phyloP scores from a whole-genome alignment of 371 early-diverging fungal genomes.

The Mycotypha africana region DNA sequence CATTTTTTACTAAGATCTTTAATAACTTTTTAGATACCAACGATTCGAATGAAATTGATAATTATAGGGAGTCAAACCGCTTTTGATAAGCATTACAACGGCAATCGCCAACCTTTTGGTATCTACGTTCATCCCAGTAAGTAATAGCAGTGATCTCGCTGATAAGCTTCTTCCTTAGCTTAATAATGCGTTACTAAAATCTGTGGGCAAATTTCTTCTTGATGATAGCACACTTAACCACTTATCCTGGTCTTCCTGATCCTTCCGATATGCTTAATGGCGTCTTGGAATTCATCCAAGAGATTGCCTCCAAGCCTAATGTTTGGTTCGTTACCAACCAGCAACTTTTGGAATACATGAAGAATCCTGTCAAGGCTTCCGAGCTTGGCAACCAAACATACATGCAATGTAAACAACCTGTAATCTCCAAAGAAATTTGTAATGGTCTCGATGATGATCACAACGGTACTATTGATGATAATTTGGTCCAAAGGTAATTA shows the following conservation, averaged over 20 bases:
- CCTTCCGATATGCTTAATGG: constrained; percentile 25
- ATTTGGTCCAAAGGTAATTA: constrained; percentile 27
- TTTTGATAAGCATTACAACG: constrained; percentile 58
- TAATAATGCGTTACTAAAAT: not conserved
- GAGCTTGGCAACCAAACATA: constrained; percentile 46
- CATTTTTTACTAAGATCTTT: not conserved
- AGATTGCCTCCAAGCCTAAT: constrained; percentile 36
- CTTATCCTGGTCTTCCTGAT: constrained; percentile 33
- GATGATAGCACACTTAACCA: constrained; percentile 40
- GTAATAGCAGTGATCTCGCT: too few relatives aligned
- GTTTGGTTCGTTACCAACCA: constrained; percentile 66
- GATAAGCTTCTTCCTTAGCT: too few relatives aligned
- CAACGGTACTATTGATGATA: constrained; percentile 40
- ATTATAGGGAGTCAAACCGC: constrained; percentile 29
- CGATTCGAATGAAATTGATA: constrained; percentile 5
- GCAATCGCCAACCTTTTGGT: constrained; percentile 64
- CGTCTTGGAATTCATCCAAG: constrained; percentile 36
- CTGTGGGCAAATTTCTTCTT: not conserved
- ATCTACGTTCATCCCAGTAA: constrained; percentile 54
- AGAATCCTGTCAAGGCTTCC: constrained; percentile 60
- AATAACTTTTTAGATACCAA: too few relatives aligned
- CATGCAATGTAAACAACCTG: constrained; percentile 55
- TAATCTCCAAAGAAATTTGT: constrained; percentile 60
- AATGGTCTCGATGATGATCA: constrained; percentile 65
- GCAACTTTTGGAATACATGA: constrained; percentile 58